Percentiles rank a stretch among this genome's conserved stretches.
Conservation (phyloP, 78 protist genomes). For the Polysphondylium violaceum region DNA sequence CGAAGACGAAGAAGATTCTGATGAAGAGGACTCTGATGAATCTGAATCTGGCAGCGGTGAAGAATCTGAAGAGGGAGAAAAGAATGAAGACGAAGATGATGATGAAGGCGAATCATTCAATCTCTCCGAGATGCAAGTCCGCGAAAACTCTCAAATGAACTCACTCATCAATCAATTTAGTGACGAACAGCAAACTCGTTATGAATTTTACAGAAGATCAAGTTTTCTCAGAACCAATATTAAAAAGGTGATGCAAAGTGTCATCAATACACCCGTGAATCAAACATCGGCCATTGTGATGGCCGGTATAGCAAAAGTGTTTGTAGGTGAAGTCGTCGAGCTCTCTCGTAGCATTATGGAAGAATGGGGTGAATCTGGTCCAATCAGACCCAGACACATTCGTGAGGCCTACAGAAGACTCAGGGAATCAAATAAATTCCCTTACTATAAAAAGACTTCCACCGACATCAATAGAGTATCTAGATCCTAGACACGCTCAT, state of each 20-base stretch:
- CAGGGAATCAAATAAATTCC: slow-evolving; percentile 31
- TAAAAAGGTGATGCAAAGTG: slow-evolving; percentile 62
- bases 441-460: slow-evolving; percentile 50
- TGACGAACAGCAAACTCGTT: slow-evolving; percentile 61
- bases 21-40: neutral
- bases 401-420: slow-evolving; percentile 69
- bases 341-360: slow-evolving; percentile 49
- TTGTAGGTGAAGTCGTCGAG: slow-evolving; percentile 72
- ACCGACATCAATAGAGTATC: neutral
- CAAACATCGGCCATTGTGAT: slow-evolving; percentile 57
- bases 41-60: neutral
- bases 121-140: neutral
- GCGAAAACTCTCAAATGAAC: slow-evolving; percentile 27
- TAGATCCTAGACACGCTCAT: too few species aligned
- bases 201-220: slow-evolving; percentile 48
- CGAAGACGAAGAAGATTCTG: neutral
- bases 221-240: slow-evolving; percentile 37
- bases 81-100: slow-evolving; percentile 39
- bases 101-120: slow-evolving; percentile 31
- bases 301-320: slow-evolving; percentile 74
- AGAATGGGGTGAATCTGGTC: slow-evolving; percentile 67
- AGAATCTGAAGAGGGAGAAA: slow-evolving; percentile 38
- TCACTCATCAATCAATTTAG: slow-evolving; percentile 17
- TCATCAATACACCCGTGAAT: slow-evolving; percentile 48
- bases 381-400: slow-evolving; percentile 71